Base-by-base conservation (phyloP, 1,139 yeast genomes). In the Lodderomyces pseudojiufengensis region DNA sequence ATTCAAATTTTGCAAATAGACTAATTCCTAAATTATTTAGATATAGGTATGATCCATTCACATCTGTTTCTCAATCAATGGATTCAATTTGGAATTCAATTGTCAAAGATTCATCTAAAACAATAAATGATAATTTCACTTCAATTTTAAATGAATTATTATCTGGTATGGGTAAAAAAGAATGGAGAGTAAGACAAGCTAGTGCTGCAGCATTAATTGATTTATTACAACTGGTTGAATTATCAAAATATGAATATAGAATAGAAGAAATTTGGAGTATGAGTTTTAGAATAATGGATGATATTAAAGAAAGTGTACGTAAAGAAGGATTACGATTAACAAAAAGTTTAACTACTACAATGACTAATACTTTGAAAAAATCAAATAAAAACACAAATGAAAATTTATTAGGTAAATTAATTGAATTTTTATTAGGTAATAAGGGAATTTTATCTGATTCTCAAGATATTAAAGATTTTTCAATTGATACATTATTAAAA, bases 131-230 rank as follows among this genome's bases (percentile, higher is more conserved):
- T 3, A 74, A 83, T 51, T 79, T 80, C 50, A 70, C 68, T 9
- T 60, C 60, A 3, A 87, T 92, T 36, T 54, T 85, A 37, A 58
- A 67, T 5, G 97, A 87, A 49, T 61, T 88, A 5, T 56, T 88
- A 35, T 57, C 55, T 6, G 76, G 88, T 14, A 82, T 88, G 83
- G 83, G 87, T 1, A 79, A 79, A 44, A 77, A 82, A 42, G 97
- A 92, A 57, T 92, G 97, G 97, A 73, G 97, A 50, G 87, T 83
- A 0, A 75, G 98, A 48, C 95, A 92, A 55, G 96, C 97, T 0
- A 80, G 95, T 56, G 70, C 94, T 0, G 58, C 77, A 2, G 97
- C 92, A 0, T 59, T 88, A 42, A 66, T 76, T 27, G 92, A 87
- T 46, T 59, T 92, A 24, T 59, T 92, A 11, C 85, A 81, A 46